Conservation (phyloP, 495 filamentous ascomycete species). For the Trichoderma erinaceum region DNA sequence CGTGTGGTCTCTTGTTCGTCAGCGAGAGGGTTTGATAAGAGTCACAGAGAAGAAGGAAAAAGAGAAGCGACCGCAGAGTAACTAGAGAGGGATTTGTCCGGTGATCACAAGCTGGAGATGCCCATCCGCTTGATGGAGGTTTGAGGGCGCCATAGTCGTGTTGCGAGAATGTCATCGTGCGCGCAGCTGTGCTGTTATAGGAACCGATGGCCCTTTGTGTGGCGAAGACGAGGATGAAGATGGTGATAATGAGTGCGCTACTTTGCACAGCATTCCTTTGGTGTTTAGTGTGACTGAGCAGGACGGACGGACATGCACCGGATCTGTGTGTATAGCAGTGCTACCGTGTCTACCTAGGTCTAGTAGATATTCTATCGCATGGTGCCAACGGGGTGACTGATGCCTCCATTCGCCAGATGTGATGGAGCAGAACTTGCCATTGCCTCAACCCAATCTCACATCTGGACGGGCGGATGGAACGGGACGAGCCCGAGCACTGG, state of each 20-base stretch:
- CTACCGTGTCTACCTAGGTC: background rate
- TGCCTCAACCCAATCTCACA: background rate
- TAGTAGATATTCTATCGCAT: background rate
- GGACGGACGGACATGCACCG: no score
- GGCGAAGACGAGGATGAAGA: no score
- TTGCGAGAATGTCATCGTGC: no score
- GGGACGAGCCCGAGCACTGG: background rate
- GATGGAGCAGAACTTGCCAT: background rate
- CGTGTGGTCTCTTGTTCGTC: background rate
- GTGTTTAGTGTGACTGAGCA: no score
- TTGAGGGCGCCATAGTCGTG: background rate
- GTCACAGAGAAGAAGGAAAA: background rate
- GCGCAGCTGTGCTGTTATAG: no score
- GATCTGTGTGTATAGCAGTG: background rate
- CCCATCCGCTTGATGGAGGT: background rate
- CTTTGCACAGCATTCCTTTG: no score
- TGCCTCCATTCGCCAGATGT: no score
- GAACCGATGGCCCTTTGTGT: no score
- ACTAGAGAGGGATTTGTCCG: background rate
- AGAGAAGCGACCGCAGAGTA: background rate
- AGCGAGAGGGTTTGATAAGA: background rate
- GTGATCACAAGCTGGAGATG: conserved; percentile 1
- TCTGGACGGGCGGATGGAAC: background rate
- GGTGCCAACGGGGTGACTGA: no score
- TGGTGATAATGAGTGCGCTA: no score